Percentiles rank a stretch among this genome's conserved stretches.
Evolutionary conservation across 176 grass and related monocot species (phyloP).

Genomic region (Musa beccarii): DNA sequence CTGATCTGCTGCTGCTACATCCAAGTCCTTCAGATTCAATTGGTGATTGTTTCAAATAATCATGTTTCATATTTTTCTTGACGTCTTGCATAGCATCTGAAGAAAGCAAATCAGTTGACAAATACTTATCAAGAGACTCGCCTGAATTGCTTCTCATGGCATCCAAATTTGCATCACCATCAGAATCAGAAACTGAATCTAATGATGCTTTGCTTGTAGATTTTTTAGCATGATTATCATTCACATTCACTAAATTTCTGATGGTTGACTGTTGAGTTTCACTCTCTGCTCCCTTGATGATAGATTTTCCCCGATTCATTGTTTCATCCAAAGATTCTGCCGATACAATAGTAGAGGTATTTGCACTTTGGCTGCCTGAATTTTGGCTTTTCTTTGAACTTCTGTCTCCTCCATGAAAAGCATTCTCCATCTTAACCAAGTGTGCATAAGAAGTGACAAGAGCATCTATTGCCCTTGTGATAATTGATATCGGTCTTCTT

Average conservation of each 20-base stretch:
- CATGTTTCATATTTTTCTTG: conserved; percentile 15
- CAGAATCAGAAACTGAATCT: conserved; percentile 48
- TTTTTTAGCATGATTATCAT: conserved; percentile 27
- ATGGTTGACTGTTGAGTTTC: conserved; percentile 25
- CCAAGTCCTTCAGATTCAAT: conserved; percentile 32
- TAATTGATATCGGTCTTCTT: conserved; percentile 49
- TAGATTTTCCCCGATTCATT: conserved; percentile 19
- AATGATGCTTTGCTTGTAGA: conserved; percentile 25
- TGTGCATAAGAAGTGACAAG: conserved; percentile 78
- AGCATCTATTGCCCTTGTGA: conserved; percentile 73
- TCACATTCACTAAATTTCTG: conserved; percentile 24
- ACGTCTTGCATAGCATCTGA: conserved; percentile 7
- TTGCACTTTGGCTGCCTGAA: conserved; percentile 28
- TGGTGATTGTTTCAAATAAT: conserved; percentile 21
- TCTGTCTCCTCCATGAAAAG: conserved; percentile 35
- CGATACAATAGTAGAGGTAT: conserved; percentile 20
- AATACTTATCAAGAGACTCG: conserved; percentile 11
- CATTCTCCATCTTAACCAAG: conserved; percentile 42
- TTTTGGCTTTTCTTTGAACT: conserved; percentile 46
- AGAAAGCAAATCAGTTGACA: conserved; percentile 20
- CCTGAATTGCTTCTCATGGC: neutral
- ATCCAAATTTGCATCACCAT: conserved; percentile 30
- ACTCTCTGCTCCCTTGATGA: conserved; percentile 26
- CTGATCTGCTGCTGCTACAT: conserved; percentile 39
- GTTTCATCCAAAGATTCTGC: conserved; percentile 22